Conservation (phyloP, 345 rosid genomes). For the Dipteronia sinensis region DNA sequence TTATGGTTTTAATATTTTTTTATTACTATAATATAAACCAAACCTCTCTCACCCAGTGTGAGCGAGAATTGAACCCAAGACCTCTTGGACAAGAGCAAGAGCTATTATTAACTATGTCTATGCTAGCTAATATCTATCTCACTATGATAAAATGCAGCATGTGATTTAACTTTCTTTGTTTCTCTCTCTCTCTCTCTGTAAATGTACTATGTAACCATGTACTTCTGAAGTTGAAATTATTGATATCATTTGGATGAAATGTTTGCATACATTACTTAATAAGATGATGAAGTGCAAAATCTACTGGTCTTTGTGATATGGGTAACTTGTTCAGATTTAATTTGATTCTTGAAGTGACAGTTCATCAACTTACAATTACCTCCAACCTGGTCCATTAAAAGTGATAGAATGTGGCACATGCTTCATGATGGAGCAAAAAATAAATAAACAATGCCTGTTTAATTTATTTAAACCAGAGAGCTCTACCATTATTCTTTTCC, state of each 20-base stretch:
- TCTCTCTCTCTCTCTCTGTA: not conserved
- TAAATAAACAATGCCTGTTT: not conserved
- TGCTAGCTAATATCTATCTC: not conserved
- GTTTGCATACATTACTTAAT: not conserved
- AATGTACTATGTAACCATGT: not conserved
- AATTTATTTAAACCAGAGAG: no score
- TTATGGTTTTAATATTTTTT: not conserved
- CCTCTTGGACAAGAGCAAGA: not conserved
- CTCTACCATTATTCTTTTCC: no score
- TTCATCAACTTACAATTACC: no score
- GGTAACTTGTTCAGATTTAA: no score
- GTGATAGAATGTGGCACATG: no score
- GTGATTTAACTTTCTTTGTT: not conserved
- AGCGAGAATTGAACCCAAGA: not conserved
- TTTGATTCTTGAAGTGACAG: no score
- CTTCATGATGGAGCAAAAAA: no score
- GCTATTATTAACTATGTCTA: not conserved
- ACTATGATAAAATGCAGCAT: not conserved
- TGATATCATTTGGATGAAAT: not conserved
- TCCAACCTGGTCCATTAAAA: no score
- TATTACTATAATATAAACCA: not conserved
- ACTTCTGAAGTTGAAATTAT: not conserved
- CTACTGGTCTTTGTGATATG: not conserved
- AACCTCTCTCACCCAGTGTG: not conserved
- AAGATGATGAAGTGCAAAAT: not conserved